Evolutionary conservation across 2,329 filamentous ascomycete species (phyloP).

Genomic region (Fonsecaea pedrosoi): DNA sequence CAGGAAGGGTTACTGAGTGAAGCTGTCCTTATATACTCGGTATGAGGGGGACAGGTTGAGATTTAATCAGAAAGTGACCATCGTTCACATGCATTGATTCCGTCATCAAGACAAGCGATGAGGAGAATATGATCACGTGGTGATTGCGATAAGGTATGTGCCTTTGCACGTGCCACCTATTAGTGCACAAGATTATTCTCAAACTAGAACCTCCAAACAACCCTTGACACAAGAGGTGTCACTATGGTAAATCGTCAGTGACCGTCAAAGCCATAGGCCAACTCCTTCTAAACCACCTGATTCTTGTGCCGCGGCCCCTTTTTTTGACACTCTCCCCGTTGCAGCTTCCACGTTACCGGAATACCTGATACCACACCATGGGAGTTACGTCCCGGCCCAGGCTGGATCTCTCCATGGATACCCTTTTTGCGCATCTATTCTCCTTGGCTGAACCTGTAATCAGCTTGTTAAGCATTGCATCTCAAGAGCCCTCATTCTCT

Average conservation of each 20-base stretch:
- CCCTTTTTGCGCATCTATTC: background rate
- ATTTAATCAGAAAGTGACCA: background rate
- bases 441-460: background rate
- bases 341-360: background rate
- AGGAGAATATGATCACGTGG: background rate
- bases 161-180: background rate
- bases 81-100: slow-evolving; percentile 19
- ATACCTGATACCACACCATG: background rate
- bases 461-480: background rate
- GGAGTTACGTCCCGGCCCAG: background rate
- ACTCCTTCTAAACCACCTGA: background rate
- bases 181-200: background rate
- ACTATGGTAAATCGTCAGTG: background rate
- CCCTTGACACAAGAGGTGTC: background rate
- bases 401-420: background rate
- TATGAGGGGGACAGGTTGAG: background rate
- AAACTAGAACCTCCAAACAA: background rate
- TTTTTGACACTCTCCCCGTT: background rate
- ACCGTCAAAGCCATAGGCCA: too few relatives aligned
- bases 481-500: background rate
- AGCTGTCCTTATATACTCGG: background rate
- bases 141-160: background rate
- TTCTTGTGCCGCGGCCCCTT: too few relatives aligned
- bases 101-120: slow-evolving; percentile 17
- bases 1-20: background rate